phyloP scores from a whole-genome alignment of 2,329 filamentous ascomycete genomes.

The Aspergillus fumigatus region DNA sequence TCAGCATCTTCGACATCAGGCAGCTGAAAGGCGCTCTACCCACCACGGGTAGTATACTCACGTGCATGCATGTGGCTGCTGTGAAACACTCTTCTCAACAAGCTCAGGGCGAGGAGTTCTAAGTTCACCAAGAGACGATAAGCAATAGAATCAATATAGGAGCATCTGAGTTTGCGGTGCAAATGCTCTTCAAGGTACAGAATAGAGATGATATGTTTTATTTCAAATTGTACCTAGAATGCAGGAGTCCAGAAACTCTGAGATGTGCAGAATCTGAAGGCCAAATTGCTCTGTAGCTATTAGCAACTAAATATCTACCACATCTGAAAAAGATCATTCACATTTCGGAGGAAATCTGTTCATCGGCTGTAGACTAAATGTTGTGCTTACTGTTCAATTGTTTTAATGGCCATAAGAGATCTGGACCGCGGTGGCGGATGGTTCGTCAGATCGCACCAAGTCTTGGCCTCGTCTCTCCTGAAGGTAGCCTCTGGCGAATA shows the following conservation, averaged over 20 bases:
- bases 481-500: not conserved
- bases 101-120: not conserved
- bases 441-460: not conserved
- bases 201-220: not conserved
- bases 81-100: not conserved
- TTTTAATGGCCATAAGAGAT: conserved; percentile 10
- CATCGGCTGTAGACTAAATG: not conserved
- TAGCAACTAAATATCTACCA: not conserved
- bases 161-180: not conserved
- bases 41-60: not conserved
- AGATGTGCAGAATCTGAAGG: not conserved
- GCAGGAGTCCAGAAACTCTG: not conserved
- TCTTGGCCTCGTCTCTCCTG: not conserved
- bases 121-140: not conserved
- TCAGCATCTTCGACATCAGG: not conserved
- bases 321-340: not conserved
- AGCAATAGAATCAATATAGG: not conserved
- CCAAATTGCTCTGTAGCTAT: not conserved
- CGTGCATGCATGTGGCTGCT: not conserved
- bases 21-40: not conserved
- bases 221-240: not conserved
- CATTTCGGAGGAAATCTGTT: not conserved
- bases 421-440: not conserved
- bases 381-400: not conserved
- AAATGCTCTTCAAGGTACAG: not conserved